Evolutionary conservation across 768 basidiomycete species (phyloP), one percentile per base, ranked within the genome.

Genomic region (Boletus rex-veris): DNA sequence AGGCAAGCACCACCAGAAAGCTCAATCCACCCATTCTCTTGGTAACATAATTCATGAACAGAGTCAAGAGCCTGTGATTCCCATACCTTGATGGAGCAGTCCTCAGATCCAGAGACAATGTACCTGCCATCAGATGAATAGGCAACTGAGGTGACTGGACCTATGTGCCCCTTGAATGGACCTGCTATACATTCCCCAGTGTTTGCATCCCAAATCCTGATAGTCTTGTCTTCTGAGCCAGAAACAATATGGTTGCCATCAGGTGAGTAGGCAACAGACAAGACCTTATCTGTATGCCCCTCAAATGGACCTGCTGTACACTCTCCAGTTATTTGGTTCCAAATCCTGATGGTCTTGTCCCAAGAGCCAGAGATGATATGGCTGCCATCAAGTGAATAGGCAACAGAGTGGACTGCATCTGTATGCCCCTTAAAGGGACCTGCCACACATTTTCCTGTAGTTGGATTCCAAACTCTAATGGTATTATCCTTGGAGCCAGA

Each of bases 341-440:
- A 67, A 12, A 67, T 8, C 41, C 60, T 64, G 10, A 71, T 39
- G 0, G 59, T 64, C 37, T 50, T 58, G 50, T 72, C 67, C 6
- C 30, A 1, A 7, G 66, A 67, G 10, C 65, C 65, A 50, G 68
- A 67, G 31, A 57, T 59, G 36, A 73, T 46, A 3, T 50, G 40
- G 26, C 16, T 57, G 0, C 59, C 52, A 58, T 62, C 44, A 33
- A 59, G 64, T 42, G 70, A 71, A 31, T 63, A 57, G 4, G 55
- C 59, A 47, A 67, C 42, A 42, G 62, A 58, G 3, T 45, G 47
- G 2, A 69, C 52, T 46, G 37, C 48, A 49, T 45, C 43, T 37
- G 54, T 58, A 16, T 71, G 62, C 14, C 49, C 61, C 11, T 58
- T 19, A 24, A 64, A 52, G 40, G 60, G 62, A 28, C 46, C 58